phyloP scores from a whole-genome alignment of 768 basidiomycete genomes.

The Leccinum longicurvipes region DNA sequence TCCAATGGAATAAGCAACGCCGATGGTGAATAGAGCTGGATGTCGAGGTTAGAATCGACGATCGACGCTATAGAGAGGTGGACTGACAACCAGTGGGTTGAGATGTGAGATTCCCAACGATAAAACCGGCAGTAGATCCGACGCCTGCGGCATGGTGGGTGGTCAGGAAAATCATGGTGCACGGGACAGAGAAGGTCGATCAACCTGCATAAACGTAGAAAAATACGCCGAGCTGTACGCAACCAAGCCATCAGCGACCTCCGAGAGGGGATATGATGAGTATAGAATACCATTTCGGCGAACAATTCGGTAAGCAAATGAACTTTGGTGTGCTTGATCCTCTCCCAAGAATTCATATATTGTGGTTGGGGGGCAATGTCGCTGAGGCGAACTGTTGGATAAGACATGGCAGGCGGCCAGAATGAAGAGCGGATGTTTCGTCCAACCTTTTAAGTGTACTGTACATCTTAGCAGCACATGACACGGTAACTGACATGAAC shows the following conservation, averaged over 20 bases:
- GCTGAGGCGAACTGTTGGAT: conserved; percentile 35
- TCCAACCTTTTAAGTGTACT: conserved; percentile 7
- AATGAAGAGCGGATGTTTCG: background rate
- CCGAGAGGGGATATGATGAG: background rate
- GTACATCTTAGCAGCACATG: background rate
- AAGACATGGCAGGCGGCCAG: conserved; percentile 17
- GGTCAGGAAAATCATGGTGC: background rate
- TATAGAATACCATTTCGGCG: conserved; percentile 50
- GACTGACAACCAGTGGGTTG: conserved; percentile 49
- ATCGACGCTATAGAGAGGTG: background rate
- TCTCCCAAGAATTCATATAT: conserved; percentile 50
- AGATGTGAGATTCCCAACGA: conserved; percentile 45
- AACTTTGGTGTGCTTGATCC: conserved; percentile 38
- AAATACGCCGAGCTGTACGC: conserved; percentile 53
- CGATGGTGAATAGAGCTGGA: conserved; percentile 54
- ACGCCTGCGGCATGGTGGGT: conserved; percentile 36
- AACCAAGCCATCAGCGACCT: conserved; percentile 4
- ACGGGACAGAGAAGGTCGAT: conserved; percentile 4
- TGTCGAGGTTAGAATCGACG: background rate
- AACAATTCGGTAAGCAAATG: conserved; percentile 59
- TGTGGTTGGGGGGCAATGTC: conserved; percentile 40
- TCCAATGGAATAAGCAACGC: conserved; percentile 55
- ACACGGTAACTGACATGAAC: background rate
- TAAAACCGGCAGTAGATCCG: conserved; percentile 50
- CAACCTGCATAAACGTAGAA: conserved; percentile 55